phyloP scores from a whole-genome alignment of 2,329 filamentous ascomycete species.

The Sphaceloma murrayae region DNA sequence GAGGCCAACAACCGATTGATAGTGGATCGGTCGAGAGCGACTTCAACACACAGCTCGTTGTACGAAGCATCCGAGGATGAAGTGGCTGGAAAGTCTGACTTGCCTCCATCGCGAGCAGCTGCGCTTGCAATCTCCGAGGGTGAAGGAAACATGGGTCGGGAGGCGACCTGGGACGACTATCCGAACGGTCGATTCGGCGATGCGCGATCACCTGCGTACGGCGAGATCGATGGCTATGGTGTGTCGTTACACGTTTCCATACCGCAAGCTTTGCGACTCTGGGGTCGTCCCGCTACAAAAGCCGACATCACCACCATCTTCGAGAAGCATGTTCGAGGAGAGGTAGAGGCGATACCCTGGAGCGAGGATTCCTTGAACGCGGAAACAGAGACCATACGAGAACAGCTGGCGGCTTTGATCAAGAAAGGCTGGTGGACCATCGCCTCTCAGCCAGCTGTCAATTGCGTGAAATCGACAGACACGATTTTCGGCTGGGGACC shows the following conservation, averaged over 20 bases:
- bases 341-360: conserved; percentile 79
- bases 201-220: conserved; percentile 83
- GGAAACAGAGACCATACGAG: conserved; percentile 73
- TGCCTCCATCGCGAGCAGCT: conserved; percentile 52
- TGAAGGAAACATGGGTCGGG: conserved; percentile 75
- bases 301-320: conserved; percentile 75
- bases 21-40: conserved; percentile 44
- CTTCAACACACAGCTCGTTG: conserved; percentile 45
- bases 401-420: conserved; percentile 67
- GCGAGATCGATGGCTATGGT: conserved; percentile 96
- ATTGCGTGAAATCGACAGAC: conserved; percentile 69
- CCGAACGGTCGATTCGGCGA: conserved; percentile 95
- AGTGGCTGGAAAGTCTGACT: conserved; percentile 59
- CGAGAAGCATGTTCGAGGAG: conserved; percentile 67
- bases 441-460: conserved; percentile 88
- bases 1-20: conserved; percentile 82
- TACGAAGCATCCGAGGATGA: conserved; percentile 65
- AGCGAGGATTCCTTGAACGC: conserved; percentile 78
- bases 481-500: conserved; percentile 88
- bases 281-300: conserved; percentile 64
- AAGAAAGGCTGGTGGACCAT: conserved; percentile 89
- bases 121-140: conserved; percentile 91
- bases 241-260: conserved; percentile 87
- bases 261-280: conserved; percentile 71
- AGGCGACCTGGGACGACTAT: conserved; percentile 98